Base-by-base conservation (phyloP, 73 alveolate genomes). In the Paramecium pentaurelia region DNA sequence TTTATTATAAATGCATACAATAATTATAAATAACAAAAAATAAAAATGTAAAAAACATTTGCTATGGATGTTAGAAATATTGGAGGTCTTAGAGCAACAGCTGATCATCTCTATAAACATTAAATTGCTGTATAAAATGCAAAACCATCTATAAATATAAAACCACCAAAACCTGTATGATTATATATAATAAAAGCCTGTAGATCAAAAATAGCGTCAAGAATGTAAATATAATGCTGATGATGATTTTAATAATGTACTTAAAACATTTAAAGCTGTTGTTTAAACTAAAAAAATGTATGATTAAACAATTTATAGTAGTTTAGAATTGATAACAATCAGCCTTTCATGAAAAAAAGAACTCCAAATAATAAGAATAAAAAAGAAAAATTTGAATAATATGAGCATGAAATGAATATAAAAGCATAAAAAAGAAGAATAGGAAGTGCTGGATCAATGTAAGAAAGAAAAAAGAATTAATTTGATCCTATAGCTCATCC, bases 401-500 rank as follows among this genome's bases (percentile, higher is more conserved):
- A 28, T 12, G 84, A 64, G 12, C 84, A 64, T 64, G 84, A 64
- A 34, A 32, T 64, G 47, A 64, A 64, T 34, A 64, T 64, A 3
- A 64, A 28, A 14, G 84, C 84, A 0, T 64, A 64, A 27, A 64
- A 64, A 28, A 64, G 84, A 27, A 64, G 84, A 64, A 64, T 64
- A 32, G 84, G 84, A 12, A 64, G 84, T 64, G 84, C 84, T 32
- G 84, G 84, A 11, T 64, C 84, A 11, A 64, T 64, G 84, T n/a
- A 64, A 28, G 84, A 64, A 64, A 64, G 84, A 34, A 64, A 64
- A n/a, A 64, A 64, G 47, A 64, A 64, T 34, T 34, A 64, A 14
- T 64, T 64, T 64, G 84, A 64, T 64, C 84, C 84, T 64, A 30
- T 64, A 3, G 84, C 84, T 14, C 84, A 64, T 64, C 84, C 84